A percentile compares a stretch with the other conserved stretches of the same genome.
Evolutionary conservation across 2,329 filamentous ascomycete genomes (phyloP).

Genomic region (Fusarium nematophilum): DNA sequence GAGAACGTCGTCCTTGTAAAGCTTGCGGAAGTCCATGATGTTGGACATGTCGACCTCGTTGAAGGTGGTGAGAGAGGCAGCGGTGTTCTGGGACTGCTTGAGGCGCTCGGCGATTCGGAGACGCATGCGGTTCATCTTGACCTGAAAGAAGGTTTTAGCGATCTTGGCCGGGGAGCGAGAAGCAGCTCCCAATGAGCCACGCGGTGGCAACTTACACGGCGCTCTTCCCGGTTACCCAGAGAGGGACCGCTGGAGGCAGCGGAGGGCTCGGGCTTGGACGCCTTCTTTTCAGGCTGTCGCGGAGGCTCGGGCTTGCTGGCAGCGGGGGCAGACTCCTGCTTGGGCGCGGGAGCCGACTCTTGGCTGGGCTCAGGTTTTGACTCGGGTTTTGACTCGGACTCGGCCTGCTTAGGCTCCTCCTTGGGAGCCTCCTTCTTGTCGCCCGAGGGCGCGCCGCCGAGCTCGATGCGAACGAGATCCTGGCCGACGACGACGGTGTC

Average conservation of each 20-base stretch:
- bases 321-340: constrained; percentile 46
- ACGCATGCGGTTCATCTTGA: constrained; percentile 99
- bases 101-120: constrained; percentile 96
- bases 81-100: constrained; percentile 99
- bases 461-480: constrained; percentile 86
- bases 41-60: constrained; percentile 99
- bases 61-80: constrained; percentile 96
- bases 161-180: neutral
- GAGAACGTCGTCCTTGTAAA: constrained; percentile 95
- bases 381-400: constrained; percentile 50
- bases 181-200: neutral
- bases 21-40: constrained; percentile 95
- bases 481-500: constrained; percentile 96
- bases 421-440: constrained; percentile 52
- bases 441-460: constrained; percentile 67
- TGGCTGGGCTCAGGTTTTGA: constrained; percentile 49
- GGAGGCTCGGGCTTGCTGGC: constrained; percentile 40
- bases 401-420: constrained; percentile 49
- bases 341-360: constrained; percentile 48
- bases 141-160: constrained; percentile 60
- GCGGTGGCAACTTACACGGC: constrained; percentile 71
- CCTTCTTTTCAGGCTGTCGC: constrained; percentile 43
- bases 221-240: constrained; percentile 84
- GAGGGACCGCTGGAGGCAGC: constrained; percentile 48
- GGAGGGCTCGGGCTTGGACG: constrained; percentile 35